Evolutionary conservation across 176 grass and related monocot genomes (phyloP).

Genomic region (Raddia guianensis): DNA sequence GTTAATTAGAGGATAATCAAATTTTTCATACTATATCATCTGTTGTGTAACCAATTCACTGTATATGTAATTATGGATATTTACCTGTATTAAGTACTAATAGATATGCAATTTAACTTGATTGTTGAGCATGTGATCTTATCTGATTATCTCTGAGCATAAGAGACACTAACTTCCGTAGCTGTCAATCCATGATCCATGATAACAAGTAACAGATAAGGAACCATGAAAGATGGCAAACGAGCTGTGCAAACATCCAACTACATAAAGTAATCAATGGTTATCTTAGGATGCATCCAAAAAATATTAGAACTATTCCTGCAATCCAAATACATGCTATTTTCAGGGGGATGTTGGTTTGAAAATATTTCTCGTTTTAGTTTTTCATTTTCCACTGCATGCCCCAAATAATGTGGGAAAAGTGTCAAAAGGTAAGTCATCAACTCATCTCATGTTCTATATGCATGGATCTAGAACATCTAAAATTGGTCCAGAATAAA

Average conservation of each 20-base stretch:
- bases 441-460: neutral
- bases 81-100: neutral
- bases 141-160: neutral
- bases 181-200: neutral
- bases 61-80: neutral
- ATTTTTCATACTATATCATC: neutral
- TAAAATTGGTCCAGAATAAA: neutral
- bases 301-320: neutral
- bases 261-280: constrained; percentile 7
- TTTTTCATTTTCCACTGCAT: neutral
- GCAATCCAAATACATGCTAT: neutral
- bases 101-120: constrained; percentile 7
- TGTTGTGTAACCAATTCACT: neutral
- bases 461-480: constrained; percentile 4
- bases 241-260: neutral
- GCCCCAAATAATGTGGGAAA: neutral
- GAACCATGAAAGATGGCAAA: neutral
- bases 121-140: neutral
- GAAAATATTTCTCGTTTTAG: neutral
- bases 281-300: neutral
- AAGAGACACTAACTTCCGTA: neutral
- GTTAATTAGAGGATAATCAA: neutral
- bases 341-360: neutral
- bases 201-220: neutral
- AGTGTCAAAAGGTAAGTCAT: neutral